Evolutionary conservation across 176 grass and related monocot species (phyloP).

Genomic region (Carex myosuroides): DNA sequence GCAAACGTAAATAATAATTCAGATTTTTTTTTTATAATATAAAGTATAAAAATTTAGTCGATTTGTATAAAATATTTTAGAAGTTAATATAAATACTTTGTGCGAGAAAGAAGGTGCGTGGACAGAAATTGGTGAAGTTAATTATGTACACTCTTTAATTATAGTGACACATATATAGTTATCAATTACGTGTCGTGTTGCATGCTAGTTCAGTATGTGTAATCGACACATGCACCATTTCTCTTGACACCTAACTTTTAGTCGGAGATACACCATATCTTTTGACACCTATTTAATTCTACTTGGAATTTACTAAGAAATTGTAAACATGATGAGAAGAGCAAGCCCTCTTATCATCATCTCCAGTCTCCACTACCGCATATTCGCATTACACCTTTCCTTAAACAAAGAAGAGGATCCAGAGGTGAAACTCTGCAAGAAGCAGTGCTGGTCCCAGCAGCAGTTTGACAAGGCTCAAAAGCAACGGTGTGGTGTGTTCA

Average conservation of each 20-base stretch:
- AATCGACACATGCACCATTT: background rate
- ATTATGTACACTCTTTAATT: no score
- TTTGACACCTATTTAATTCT: background rate
- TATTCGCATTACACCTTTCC: background rate
- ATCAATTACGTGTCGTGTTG: background rate
- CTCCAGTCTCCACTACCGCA: no score
- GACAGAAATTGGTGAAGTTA: no score
- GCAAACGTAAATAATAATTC: no score
- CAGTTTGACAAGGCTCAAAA: constrained; percentile 16
- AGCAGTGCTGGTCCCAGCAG: constrained; percentile 20
- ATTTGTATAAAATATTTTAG: no score
- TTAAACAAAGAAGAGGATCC: background rate
- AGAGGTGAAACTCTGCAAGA: constrained; percentile 28
- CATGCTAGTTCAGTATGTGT: background rate
- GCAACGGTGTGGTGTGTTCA: background rate
- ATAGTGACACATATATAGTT: background rate
- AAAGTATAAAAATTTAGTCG: no score
- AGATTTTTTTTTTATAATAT: no score
- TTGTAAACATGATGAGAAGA: background rate
- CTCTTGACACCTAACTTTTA: background rate
- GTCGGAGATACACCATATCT: background rate
- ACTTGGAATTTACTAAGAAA: background rate
- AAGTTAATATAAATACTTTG: no score
- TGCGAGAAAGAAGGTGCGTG: no score
- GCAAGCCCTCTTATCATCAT: background rate